phyloP scores from a whole-genome alignment of 768 basidiomycete genomes.

The Megacollybia marginata region DNA sequence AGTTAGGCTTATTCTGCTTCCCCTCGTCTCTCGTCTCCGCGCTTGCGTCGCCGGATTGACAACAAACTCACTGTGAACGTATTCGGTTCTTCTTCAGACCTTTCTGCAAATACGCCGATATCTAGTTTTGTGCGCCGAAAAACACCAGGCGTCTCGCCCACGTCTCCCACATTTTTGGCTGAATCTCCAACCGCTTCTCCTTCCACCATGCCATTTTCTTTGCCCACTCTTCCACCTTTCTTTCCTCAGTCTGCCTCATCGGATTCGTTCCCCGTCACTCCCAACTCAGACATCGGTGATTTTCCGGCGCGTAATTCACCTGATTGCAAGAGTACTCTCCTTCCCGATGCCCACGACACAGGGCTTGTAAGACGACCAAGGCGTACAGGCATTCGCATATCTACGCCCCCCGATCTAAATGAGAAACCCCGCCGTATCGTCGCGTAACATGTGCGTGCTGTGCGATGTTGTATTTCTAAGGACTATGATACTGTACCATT shows the following conservation, averaged over 20 bases:
- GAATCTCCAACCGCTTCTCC: constrained; percentile 30
- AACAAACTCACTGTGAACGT: constrained; percentile 41
- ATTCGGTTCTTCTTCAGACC: constrained; percentile 42
- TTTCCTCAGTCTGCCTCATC: constrained; percentile 37
- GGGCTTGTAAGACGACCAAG: constrained; percentile 8
- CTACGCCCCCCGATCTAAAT: constrained; percentile 23
- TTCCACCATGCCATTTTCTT: constrained; percentile 43
- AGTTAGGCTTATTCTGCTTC: constrained; percentile 29
- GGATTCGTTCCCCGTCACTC: constrained; percentile 35
- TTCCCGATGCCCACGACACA: constrained; percentile 21
- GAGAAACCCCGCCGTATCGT: constrained; percentile 3
- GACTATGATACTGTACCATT: background rate
- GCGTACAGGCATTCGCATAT: constrained; percentile 38
- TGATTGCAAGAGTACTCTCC: constrained; percentile 12
- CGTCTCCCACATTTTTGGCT: constrained; percentile 54
- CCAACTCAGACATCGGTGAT: constrained; percentile 26
- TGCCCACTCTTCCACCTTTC: constrained; percentile 59
- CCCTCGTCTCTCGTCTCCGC: constrained; percentile 34
- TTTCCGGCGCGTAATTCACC: constrained; percentile 10
- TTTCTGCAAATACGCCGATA: constrained; percentile 65
- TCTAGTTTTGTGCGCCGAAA: constrained; percentile 75
- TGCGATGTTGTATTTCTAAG: too few species aligned
- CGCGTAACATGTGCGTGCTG: too few species aligned
- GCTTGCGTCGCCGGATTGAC: constrained; percentile 32
- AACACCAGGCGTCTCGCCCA: constrained; percentile 69